Evolutionary conservation across 305 asterid genomes (phyloP).

Genomic region (Stenogyne calaminthoides): DNA sequence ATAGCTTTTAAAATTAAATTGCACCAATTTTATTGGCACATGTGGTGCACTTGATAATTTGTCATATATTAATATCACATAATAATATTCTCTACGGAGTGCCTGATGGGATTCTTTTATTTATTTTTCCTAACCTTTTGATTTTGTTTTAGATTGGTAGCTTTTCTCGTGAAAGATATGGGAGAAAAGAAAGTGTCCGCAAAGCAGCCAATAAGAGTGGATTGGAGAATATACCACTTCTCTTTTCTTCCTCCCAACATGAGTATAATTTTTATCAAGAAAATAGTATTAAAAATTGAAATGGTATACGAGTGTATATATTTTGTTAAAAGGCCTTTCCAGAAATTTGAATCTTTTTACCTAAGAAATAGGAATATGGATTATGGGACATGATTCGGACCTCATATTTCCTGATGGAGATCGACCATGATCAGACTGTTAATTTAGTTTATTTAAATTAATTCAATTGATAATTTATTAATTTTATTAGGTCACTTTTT

Average conservation of each 20-base stretch:
- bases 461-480: not conserved
- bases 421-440: not conserved
- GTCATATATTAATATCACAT: not conserved
- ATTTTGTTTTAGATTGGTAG: too few species aligned
- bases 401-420: not conserved
- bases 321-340: not conserved
- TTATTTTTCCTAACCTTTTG: too few species aligned
- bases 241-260: constrained; percentile 25
- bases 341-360: not conserved
- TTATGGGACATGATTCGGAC: not conserved
- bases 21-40: too few species aligned
- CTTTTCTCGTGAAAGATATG: too few species aligned
- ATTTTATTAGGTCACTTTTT: not conserved
- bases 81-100: not conserved
- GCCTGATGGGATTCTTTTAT: too few species aligned
- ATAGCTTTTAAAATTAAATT: too few species aligned
- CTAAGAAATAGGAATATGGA: not conserved
- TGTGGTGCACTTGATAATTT: too few species aligned
- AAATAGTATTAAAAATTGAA: not conserved
- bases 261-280: not conserved
- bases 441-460: too few species aligned
- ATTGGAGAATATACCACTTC: constrained; percentile 40
- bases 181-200: constrained; percentile 34
- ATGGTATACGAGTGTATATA: not conserved
- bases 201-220: constrained; percentile 38